Conservation (phyloP, 345 rosid genomes). For the Brassica incana region DNA sequence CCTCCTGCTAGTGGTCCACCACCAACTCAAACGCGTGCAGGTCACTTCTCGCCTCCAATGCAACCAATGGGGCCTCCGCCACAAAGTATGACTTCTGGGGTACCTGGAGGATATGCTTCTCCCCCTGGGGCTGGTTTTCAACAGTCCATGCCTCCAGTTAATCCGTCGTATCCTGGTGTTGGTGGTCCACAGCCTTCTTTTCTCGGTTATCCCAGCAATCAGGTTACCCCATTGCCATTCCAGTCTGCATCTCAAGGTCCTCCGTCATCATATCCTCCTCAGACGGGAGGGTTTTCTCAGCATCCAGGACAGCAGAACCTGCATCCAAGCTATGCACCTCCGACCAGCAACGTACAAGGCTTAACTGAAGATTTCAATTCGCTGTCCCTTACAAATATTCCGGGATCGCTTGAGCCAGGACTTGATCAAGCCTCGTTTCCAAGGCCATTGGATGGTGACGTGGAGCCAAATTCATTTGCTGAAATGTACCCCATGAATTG, state of each 20-base stretch:
- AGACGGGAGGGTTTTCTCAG: slow-evolving; percentile 54
- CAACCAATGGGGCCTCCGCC: slow-evolving; percentile 67
- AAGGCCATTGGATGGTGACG: slow-evolving; percentile 91
- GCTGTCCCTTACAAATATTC: slow-evolving; percentile 67
- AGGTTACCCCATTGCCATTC: slow-evolving; percentile 51
- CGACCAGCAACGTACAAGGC: slow-evolving; percentile 63
- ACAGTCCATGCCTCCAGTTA: slow-evolving; percentile 47
- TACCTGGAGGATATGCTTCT: slow-evolving; percentile 42
- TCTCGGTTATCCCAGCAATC: slow-evolving; percentile 64
- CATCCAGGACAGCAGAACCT: slow-evolving; percentile 62
- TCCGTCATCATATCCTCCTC: slow-evolving; percentile 50
- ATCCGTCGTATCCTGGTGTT: slow-evolving; percentile 45
- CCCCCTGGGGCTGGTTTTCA: slow-evolving; percentile 53
- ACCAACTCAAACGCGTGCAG: slow-evolving; percentile 52
- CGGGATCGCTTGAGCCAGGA: slow-evolving; percentile 82
- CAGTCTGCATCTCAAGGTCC: slow-evolving; percentile 60
- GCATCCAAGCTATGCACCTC: slow-evolving; percentile 60
- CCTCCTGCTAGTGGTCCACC: slow-evolving; percentile 60
- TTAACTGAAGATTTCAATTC: slow-evolving; percentile 87
- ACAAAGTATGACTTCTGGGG: slow-evolving; percentile 44
- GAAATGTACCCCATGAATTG: slow-evolving; percentile 80
- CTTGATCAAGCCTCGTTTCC: slow-evolving; percentile 77
- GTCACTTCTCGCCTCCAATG: slow-evolving; percentile 48
- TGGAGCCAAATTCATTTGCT: slow-evolving; percentile 66
- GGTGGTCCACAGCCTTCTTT: slow-evolving; percentile 48